These are phyloP conservation scores for Leishmania arabica DNA, from an alignment of 208 protist species.

Conservation along the genomic window DNA sequence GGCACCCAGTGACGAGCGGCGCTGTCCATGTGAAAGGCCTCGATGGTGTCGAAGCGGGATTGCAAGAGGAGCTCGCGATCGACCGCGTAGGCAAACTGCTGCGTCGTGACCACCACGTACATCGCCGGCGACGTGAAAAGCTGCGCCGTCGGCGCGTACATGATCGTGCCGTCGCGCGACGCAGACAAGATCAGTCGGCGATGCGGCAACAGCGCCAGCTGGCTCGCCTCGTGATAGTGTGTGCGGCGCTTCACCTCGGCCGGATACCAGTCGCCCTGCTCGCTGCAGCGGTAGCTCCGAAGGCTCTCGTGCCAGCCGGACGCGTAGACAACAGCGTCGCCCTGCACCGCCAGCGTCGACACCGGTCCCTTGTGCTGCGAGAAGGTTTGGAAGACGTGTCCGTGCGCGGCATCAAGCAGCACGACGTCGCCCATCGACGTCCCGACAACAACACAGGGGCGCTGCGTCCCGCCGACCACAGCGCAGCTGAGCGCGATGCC, in stretches of 20 bases:
- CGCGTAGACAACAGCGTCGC: slow-evolving; percentile 58
- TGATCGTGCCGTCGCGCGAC: slow-evolving; percentile 76
- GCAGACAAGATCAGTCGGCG: slow-evolving; percentile 79
- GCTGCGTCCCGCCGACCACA: slow-evolving; percentile 33
- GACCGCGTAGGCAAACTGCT: slow-evolving; percentile 71
- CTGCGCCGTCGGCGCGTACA: slow-evolving; percentile 59
- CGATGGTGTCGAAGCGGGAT: slow-evolving; percentile 68
- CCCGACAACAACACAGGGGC: slow-evolving; percentile 72
- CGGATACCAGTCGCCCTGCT: slow-evolving; percentile 58
- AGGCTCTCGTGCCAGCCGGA: slow-evolving; percentile 91
- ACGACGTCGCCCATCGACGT: slow-evolving; percentile 86
- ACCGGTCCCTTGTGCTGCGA: slow-evolving; percentile 86
- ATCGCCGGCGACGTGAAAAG: slow-evolving; percentile 77
- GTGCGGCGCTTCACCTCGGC: slow-evolving; percentile 90
- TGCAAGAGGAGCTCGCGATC: slow-evolving; percentile 66
- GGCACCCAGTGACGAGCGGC: slow-evolving; percentile 56
- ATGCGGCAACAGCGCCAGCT: slow-evolving; percentile 52
- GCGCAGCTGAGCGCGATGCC: slow-evolving; percentile 77
- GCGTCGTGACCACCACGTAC: slow-evolving; percentile 68
- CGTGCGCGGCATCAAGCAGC: slow-evolving; percentile 71
- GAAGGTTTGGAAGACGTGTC: slow-evolving; percentile 70
- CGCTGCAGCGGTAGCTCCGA: slow-evolving; percentile 45
- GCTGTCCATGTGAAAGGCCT: slow-evolving; percentile 69
- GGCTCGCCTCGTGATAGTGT: slow-evolving; percentile 88
- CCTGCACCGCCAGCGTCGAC: slow-evolving; percentile 48